Percentiles rank a stretch among this genome's conserved stretches.
Conservation (phyloP, 2,329 filamentous ascomycete genomes). For the Pleoardoris graminearum region DNA sequence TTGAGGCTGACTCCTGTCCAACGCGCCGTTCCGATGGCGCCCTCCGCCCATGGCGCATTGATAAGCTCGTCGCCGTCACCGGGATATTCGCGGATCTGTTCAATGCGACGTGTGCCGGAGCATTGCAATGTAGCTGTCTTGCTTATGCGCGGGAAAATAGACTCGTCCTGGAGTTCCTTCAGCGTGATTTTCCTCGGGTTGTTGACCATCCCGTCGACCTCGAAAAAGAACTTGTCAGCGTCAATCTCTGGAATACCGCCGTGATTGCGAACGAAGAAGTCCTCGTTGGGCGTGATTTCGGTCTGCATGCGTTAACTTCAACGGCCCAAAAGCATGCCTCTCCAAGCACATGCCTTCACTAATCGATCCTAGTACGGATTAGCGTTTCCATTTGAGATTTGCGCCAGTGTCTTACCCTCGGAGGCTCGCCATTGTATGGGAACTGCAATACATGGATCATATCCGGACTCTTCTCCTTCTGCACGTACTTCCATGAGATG, state of each 20-base stretch:
- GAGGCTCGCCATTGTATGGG: slow-evolving; percentile 54
- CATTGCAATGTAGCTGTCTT: slow-evolving; percentile 68
- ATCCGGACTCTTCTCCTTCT: slow-evolving; percentile 49
- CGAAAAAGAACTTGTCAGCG: slow-evolving; percentile 56
- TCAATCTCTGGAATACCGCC: slow-evolving; percentile 71
- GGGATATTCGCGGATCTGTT: slow-evolving; percentile 67
- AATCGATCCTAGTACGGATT: slow-evolving; percentile 50
- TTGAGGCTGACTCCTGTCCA: slow-evolving; percentile 69
- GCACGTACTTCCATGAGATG: slow-evolving; percentile 55
- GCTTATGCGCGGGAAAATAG: slow-evolving; percentile 61
- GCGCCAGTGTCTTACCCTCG: slow-evolving; percentile 27
- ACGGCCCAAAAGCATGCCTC: not conserved
- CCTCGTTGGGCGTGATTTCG: slow-evolving; percentile 63
- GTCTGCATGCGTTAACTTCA: slow-evolving; percentile 33
- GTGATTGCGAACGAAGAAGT: slow-evolving; percentile 73
- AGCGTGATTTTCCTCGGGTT: slow-evolving; percentile 61
- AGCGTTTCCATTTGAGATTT: not conserved
- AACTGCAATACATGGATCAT: slow-evolving; percentile 54
- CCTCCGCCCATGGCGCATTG: slow-evolving; percentile 50
- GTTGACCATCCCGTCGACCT: slow-evolving; percentile 64
- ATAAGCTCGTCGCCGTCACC: slow-evolving; percentile 67
- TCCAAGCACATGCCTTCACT: slow-evolving; percentile 44
- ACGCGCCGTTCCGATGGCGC: slow-evolving; percentile 67
- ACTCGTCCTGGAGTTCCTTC: slow-evolving; percentile 63
- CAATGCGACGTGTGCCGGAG: slow-evolving; percentile 68